Evolutionary conservation across 768 basidiomycete species (phyloP).

Genomic region (Lactarius vividus): DNA sequence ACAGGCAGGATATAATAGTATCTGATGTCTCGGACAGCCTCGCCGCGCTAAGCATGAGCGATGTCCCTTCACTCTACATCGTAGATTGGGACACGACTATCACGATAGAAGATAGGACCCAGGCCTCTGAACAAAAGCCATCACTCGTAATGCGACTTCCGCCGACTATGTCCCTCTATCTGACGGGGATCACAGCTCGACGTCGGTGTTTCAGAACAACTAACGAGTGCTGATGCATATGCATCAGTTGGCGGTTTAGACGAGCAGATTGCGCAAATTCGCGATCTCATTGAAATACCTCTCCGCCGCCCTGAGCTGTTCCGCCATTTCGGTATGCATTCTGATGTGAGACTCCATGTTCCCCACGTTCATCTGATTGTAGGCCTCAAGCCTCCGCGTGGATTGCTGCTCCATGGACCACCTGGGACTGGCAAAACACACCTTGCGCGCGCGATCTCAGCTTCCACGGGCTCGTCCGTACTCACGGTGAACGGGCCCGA

Average conservation of each 20-base stretch:
- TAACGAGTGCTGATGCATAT: constrained; percentile 57
- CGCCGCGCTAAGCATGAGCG: constrained; percentile 43
- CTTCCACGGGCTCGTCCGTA: constrained; percentile 82
- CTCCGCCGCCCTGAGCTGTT: constrained; percentile 81
- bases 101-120: constrained; percentile 37
- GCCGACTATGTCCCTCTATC: constrained; percentile 4
- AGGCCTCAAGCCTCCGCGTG: constrained; percentile 95
- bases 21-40: constrained; percentile 43
- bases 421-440: constrained; percentile 99
- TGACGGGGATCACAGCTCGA: constrained; percentile 10
- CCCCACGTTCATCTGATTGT: constrained; percentile 2
- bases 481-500: constrained; percentile 95
- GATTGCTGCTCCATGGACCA: constrained; percentile 91
- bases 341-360: not conserved
- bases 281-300: constrained; percentile 83
- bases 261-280: constrained; percentile 83
- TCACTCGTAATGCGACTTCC: constrained; percentile 20
- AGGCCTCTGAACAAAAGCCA: constrained; percentile 29
- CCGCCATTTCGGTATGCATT: constrained; percentile 56
- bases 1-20: constrained; percentile 24
- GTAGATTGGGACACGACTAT: constrained; percentile 69
- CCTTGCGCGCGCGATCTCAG: constrained; percentile 89
- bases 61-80: constrained; percentile 50
- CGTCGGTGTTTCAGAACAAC: constrained; percentile 45
- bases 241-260: constrained; percentile 82